Evolutionary conservation across 2,329 filamentous ascomycete species (phyloP).

Genomic region (Venturiaceae sp.): DNA sequence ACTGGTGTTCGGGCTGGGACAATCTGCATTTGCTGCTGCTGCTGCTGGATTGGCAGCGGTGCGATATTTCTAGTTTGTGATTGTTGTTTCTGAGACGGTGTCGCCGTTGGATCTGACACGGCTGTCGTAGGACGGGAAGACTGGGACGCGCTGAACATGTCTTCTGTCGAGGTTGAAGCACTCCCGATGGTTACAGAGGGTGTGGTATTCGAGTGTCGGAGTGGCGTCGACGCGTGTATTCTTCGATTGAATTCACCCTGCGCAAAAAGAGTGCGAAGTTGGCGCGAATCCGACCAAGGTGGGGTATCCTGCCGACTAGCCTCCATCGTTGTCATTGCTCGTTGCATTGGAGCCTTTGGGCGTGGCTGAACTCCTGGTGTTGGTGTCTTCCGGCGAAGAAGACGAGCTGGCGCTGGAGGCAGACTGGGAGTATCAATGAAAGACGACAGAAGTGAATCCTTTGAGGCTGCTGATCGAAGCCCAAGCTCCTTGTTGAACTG

Average conservation of each 20-base stretch:
- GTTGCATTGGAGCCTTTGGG: background rate
- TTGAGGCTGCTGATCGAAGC: constrained; percentile 4
- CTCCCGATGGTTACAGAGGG: constrained; percentile 1
- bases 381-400: background rate
- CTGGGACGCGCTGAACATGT: background rate
- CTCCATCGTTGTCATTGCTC: background rate
- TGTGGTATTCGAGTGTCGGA: background rate
- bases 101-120: background rate
- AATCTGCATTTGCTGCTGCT: background rate
- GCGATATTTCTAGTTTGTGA: background rate
- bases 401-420: background rate
- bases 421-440: constrained; percentile 3
- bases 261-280: background rate
- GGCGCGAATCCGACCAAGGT: background rate
- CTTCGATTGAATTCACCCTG: constrained; percentile 1
- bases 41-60: background rate
- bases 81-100: background rate
- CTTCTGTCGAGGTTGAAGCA: background rate
- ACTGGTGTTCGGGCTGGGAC: background rate
- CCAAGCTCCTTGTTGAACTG: constrained; percentile 6
- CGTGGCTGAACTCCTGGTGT: background rate
- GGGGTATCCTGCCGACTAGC: background rate
- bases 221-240: background rate
- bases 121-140: background rate
- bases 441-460: constrained; percentile 6